Evolutionary conservation across 2,329 filamentous ascomycete genomes (phyloP), one percentile per base, ranked within the genome.

Genomic region (Diaporthe vaccinii): DNA sequence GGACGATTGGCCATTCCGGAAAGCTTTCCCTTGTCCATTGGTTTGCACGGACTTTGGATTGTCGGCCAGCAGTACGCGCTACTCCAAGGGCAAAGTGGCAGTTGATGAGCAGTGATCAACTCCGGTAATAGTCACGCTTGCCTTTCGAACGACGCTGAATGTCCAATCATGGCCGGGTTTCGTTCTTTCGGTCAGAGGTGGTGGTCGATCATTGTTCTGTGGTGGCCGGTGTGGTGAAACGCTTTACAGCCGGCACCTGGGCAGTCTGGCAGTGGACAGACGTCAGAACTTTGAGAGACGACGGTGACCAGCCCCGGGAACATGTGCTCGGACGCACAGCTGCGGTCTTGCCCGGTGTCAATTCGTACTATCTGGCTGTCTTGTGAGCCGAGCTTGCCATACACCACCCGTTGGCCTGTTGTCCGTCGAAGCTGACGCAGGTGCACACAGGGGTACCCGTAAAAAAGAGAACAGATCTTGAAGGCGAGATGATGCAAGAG

Each of bases 401-500:
- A 55, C 61, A 49, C 12, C 31, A 49, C 46, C 10, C 15, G 12
- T 25, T 31, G 44, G 36, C 22, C 59, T 39, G 44, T 22, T n/a
- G 6, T 22, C 41, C 28, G 31, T 55, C 34, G 53, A 61, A 62
- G 39, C 49, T 75, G 70, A 46, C 44, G 58, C 61, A 55, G 39
- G 49, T 61, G 51, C 28, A 62, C 59, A 55, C 62, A 61, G 41
- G 62, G 58, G 57, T 55, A 65, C 46, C 71, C 55, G 58, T 51
- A 49, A 34, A n/a, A 22, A 55, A 10, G 36, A 41, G 20, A 53
- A 39, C 31, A 74, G 74, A 57, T 70, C 46, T 46, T 57, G 41
- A 55, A 68, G 53, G 70, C 55, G 57, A 65, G 36, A 51, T 74
- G 25, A 72, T 73, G 70, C 74, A 68, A 53, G 36, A 62, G 46